A percentile compares a stretch with the other conserved stretches of the same genome.
These are phyloP conservation scores for Ustilago bromivora DNA, from an alignment of 1,284 basidiomycete genomes.

Conservation along the genomic window DNA sequence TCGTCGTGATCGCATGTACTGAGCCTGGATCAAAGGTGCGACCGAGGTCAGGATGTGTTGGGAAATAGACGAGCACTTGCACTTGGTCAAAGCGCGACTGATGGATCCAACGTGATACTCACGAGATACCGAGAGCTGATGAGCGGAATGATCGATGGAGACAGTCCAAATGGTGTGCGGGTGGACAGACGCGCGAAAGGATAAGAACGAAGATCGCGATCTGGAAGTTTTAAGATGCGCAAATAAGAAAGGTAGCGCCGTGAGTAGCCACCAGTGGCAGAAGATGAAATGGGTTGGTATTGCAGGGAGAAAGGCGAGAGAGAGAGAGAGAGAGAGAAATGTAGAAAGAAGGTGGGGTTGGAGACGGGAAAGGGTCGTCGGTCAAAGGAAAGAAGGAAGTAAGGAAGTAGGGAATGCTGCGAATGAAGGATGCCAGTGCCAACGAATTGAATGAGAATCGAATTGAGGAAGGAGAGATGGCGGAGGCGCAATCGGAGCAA, in stretches of 20 bases:
- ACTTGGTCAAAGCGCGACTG: not conserved
- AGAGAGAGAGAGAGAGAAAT: not conserved
- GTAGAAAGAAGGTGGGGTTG: conserved; percentile 6
- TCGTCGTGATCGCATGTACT: not conserved
- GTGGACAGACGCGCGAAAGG: not conserved
- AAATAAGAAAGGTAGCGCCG: conserved; percentile 4
- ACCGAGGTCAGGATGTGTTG: not conserved
- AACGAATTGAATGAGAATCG: not conserved
- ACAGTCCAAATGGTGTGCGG: not conserved
- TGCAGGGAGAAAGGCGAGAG: not conserved
- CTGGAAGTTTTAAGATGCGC: not conserved
- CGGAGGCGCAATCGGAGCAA: conserved; percentile 5
- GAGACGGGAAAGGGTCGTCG: conserved; percentile 6
- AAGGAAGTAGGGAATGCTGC: not conserved
- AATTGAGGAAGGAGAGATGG: conserved; percentile 11
- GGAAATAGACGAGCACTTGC: not conserved
- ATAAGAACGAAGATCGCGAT: not conserved
- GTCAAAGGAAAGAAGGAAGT: not conserved
- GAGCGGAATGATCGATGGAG: not conserved
- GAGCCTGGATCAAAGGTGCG: not conserved
- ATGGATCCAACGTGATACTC: not conserved
- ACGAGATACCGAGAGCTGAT: not conserved
- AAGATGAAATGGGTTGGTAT: conserved; percentile 3
- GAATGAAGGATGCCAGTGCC: conserved; percentile 5
- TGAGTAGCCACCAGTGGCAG: conserved; percentile 14